phyloP scores from a whole-genome alignment of 1,139 yeast species.

The Lodderomyces theae region DNA sequence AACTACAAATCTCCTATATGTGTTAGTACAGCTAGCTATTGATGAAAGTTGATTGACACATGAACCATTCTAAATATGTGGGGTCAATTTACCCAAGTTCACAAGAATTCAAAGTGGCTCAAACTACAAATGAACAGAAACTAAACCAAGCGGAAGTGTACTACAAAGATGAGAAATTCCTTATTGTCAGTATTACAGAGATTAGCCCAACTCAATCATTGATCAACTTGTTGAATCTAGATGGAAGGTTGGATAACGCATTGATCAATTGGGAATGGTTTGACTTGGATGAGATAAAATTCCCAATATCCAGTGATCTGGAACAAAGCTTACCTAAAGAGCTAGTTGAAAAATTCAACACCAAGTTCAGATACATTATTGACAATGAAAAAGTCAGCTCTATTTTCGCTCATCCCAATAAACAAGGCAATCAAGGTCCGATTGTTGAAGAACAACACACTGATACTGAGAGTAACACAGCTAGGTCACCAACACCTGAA shows the following conservation, averaged over 20 bases:
- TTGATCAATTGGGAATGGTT: conserved; percentile 25
- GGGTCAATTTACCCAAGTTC: conserved; percentile 17
- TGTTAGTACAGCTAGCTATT: too few relatives aligned
- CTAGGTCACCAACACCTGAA: conserved; percentile 10
- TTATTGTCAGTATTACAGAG: conserved; percentile 15
- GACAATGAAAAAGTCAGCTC: conserved; percentile 16
- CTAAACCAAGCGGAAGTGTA: conserved; percentile 15
- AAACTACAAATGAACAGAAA: conserved; percentile 12
- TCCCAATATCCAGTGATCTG: conserved; percentile 27
- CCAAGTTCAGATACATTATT: conserved; percentile 15
- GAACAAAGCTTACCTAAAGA: conserved; percentile 21
- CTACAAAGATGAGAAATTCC: conserved; percentile 12
- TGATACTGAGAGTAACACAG: conserved; percentile 12
- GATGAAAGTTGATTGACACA: too few relatives aligned
- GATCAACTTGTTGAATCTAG: conserved; percentile 15
- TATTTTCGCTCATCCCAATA: conserved; percentile 10
- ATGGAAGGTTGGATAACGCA: conserved; percentile 21
- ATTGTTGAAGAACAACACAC: conserved; percentile 14
- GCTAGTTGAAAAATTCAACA: conserved; percentile 24
- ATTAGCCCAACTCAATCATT: conserved; percentile 14
- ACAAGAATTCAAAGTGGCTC: conserved; percentile 8
- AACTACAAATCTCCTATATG: too few relatives aligned
- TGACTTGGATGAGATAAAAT: conserved; percentile 18
- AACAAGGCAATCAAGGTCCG: conserved; percentile 10
- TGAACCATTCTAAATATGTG: conserved; percentile 27